phyloP scores from a whole-genome alignment of 2,329 filamentous ascomycete species.

The Dothistroma septosporum region DNA sequence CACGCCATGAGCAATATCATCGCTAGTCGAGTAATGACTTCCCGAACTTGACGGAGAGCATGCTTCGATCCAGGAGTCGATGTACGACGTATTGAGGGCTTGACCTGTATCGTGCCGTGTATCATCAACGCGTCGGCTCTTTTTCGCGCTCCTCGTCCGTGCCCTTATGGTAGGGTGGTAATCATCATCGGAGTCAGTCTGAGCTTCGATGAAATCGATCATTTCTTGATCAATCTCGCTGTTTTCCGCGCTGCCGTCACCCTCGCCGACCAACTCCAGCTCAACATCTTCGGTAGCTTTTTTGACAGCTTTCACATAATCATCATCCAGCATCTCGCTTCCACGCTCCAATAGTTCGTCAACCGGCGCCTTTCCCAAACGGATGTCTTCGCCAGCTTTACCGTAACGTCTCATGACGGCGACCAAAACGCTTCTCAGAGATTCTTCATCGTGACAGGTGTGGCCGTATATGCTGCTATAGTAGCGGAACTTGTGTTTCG shows the following conservation, averaged over 20 bases:
- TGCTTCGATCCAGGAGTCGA: not conserved
- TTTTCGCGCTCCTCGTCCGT: not conserved
- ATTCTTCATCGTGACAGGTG: conserved; percentile 7
- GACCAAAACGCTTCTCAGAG: conserved; percentile 3
- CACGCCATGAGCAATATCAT: too few species aligned
- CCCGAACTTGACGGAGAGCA: not conserved
- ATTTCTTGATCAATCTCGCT: not conserved
- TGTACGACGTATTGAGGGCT: not conserved
- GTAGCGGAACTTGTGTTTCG: conserved; percentile 5
- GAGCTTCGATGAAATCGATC: not conserved
- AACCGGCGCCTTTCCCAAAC: not conserved
- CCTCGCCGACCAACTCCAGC: not conserved
- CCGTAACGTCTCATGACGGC: conserved; percentile 1
- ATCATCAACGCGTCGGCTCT: not conserved
- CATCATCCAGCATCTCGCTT: conserved; percentile 4
- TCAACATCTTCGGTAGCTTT: not conserved
- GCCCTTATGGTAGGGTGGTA: not conserved
- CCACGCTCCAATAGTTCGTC: conserved; percentile 8
- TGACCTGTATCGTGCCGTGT: not conserved
- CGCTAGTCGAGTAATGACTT: too few species aligned
- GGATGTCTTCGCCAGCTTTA: not conserved
- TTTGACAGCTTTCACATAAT: conserved; percentile 3
- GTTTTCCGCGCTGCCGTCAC: conserved; percentile 1
- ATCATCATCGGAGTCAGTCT: not conserved
- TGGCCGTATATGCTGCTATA: conserved; percentile 6